phyloP scores from a whole-genome alignment of 768 basidiomycete genomes.

The Suillus variegatus region DNA sequence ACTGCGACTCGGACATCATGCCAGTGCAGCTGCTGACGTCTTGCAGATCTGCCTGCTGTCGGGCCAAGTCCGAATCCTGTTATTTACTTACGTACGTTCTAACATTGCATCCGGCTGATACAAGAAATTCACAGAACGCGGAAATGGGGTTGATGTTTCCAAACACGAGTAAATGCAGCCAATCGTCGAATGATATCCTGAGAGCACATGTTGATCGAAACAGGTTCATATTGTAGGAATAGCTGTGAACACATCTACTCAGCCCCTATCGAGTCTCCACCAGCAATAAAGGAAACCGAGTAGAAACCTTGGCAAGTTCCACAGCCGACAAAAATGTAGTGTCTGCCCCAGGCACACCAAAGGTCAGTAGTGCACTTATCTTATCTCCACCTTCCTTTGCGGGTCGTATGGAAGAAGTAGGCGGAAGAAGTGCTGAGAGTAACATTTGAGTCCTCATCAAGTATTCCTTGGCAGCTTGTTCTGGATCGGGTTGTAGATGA shows the following conservation, averaged over 20 bases:
- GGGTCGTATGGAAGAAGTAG: conserved; percentile 19
- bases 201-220: background rate
- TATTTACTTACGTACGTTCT: conserved; percentile 2
- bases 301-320: conserved; percentile 67
- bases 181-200: conserved; percentile 5
- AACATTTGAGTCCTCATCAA: conserved; percentile 62
- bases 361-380: conserved; percentile 46
- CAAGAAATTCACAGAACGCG: conserved; percentile 2
- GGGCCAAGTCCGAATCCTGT: background rate
- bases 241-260: conserved; percentile 14
- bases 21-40: background rate
- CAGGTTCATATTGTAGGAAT: background rate
- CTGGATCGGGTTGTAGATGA: conserved; percentile 20
- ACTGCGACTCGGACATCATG: background rate
- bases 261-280: conserved; percentile 41
- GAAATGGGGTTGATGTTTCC: background rate
- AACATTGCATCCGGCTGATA: background rate
- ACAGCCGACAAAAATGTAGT: conserved; percentile 59
- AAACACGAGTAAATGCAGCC: conserved; percentile 1
- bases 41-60: background rate
- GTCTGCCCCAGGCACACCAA: conserved; percentile 54
- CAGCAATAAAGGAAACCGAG: conserved; percentile 75
- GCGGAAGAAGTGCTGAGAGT: conserved; percentile 58
- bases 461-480: conserved; percentile 40
- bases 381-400: conserved; percentile 36